Evolutionary conservation across 352 stramenopile genomes (phyloP), one percentile per base, ranked within the genome.

Genomic region (Pythium myriotylum): DNA sequence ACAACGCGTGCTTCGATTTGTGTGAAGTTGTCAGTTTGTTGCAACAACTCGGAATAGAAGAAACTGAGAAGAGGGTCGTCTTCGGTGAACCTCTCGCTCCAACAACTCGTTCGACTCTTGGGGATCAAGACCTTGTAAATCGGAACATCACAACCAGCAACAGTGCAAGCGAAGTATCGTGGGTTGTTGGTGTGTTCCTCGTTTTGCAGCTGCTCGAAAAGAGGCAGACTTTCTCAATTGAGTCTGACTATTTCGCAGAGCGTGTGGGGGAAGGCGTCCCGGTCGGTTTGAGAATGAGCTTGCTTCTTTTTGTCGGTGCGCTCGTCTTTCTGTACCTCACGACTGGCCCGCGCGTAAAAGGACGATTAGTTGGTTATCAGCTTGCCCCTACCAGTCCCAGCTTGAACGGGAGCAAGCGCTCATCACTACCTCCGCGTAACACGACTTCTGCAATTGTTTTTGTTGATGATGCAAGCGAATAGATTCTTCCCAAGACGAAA

Each of bases 401-500:
- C 46, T 53, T 47, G 77, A 87, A 66, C 41, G 54, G 33, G 70
- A 68, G 50, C 57, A 74, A 49, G 12, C 40, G 37, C 9, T 23
- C 47, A 13, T 23, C 39, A 17, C 46, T 50, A n/a, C 2, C 2
- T 17, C 8, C 22, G 16, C 64, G 65, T 16, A 46, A 74, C 35
- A 76, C 76, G 10, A 89, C 79, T 2, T 77, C 77, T 45, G 73
- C 82, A 10, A 87, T 91, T 39, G 39, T 81, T 29, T 91, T 91
- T 67, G 64, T 91, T 19, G 79, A 89, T 59, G 82, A 91, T 62
- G 79, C 82, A 52, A 86, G 79, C 40, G 77, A 91, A 63, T 91
- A 79, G 59, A 59, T 4, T 6, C 5, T n/a, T 19, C 29, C 29
- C 5, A 35, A 35, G 5, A 35, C 10, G 29, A 35, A 35, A 35